Evolutionary conservation across 441 rosid genomes (phyloP).

Genomic region (Eruca vesicaria): DNA sequence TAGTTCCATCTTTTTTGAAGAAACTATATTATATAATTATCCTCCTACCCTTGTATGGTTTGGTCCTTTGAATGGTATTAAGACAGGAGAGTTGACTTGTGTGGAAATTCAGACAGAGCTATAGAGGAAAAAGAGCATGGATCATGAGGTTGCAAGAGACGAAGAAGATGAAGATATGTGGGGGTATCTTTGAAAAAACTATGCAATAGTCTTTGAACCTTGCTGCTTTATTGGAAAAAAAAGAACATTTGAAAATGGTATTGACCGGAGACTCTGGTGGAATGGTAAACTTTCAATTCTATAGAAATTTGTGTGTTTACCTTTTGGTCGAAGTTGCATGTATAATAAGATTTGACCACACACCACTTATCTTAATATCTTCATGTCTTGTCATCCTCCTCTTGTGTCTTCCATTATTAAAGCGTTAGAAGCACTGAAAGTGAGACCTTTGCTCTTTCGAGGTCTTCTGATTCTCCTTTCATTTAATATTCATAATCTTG

Average conservation of each 20-base stretch:
- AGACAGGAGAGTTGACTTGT: slow-evolving; percentile 28
- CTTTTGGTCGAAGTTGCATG: neutral
- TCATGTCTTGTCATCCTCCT: neutral
- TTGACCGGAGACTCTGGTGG: slow-evolving; percentile 32
- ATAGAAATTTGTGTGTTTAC: too few relatives aligned
- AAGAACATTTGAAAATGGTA: neutral
- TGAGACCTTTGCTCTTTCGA: neutral
- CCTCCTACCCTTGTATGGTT: slow-evolving; percentile 12
- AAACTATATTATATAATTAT: neutral
- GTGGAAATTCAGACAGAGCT: slow-evolving; percentile 14
- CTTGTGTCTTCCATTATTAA: slow-evolving; percentile 12
- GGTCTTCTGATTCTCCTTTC: neutral
- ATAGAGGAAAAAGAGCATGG: slow-evolving; percentile 4
- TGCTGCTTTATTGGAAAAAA: slow-evolving; percentile 19
- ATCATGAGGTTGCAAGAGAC: neutral
- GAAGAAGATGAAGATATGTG: slow-evolving; percentile 20
- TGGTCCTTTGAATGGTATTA: slow-evolving; percentile 9
- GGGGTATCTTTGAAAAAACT: slow-evolving; percentile 3
- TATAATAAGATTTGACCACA: slow-evolving; percentile 23
- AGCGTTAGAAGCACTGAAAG: neutral
- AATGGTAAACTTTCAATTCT: neutral
- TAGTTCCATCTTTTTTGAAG: neutral
- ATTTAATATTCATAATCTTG: neutral
- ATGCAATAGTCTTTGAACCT: slow-evolving; percentile 28
- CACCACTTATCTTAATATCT: slow-evolving; percentile 2